Conservation (phyloP, 2,329 filamentous ascomycete species). For the Aspergillus intermedius region DNA sequence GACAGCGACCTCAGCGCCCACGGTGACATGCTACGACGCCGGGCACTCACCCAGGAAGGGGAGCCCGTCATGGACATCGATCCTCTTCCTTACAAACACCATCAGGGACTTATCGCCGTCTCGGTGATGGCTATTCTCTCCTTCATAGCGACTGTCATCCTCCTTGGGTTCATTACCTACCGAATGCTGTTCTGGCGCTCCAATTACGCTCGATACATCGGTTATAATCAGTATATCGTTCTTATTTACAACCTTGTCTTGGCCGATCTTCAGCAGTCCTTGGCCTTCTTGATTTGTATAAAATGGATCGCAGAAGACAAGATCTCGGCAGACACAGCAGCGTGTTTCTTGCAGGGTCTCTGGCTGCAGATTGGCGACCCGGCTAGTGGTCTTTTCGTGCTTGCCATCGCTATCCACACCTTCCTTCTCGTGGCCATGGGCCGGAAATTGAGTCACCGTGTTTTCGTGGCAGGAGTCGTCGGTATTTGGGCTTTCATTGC, state of each 20-base stretch:
- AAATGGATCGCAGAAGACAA: conserved; percentile 42
- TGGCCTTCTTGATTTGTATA: conserved; percentile 45
- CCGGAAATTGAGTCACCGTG: conserved; percentile 39
- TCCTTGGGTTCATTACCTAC: conserved; percentile 46
- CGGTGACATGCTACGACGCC: not conserved
- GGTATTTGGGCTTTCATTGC: conserved; percentile 43
- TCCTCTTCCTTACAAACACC: conserved; percentile 28
- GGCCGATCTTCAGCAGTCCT: conserved; percentile 48
- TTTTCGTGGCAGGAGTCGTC: conserved; percentile 40
- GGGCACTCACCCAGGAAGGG: conserved; percentile 1
- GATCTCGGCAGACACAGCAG: conserved; percentile 38
- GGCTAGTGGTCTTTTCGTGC: conserved; percentile 47
- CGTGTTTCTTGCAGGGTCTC: conserved; percentile 47
- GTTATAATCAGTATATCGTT: conserved; percentile 50
- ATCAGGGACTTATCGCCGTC: conserved; percentile 42
- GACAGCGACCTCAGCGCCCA: not conserved
- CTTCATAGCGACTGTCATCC: conserved; percentile 36
- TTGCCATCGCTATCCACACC: conserved; percentile 51
- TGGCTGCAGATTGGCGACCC: conserved; percentile 50
- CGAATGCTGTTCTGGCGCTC: conserved; percentile 46
- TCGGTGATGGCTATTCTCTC: conserved; percentile 44
- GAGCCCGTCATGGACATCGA: conserved; percentile 21
- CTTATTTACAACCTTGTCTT: conserved; percentile 50
- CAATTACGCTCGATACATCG: conserved; percentile 44
- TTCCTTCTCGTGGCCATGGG: conserved; percentile 45